These are phyloP conservation scores for Pseudopediastrum boryanum DNA, from an alignment of 139 green algal genomes.

Conservation along the genomic window DNA sequence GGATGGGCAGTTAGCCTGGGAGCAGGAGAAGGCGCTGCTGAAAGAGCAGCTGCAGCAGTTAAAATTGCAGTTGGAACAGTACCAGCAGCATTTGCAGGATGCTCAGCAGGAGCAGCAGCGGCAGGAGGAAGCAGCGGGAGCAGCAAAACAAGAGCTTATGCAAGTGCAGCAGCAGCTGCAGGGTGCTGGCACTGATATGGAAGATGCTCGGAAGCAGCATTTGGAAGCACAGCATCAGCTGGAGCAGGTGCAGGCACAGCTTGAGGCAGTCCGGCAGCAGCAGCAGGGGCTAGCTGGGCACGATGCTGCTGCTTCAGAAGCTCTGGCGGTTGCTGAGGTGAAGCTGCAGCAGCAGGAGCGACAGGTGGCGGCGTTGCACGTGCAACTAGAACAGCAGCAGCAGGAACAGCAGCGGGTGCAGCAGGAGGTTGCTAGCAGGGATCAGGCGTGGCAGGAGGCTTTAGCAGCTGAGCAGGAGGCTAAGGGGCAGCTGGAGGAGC, in stretches of 20 bases:
- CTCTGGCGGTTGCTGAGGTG: too few species aligned
- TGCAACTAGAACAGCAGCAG: slow-evolving; percentile 14
- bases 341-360: slow-evolving; percentile 23
- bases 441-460: background rate
- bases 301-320: too few species aligned
- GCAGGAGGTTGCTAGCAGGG: background rate
- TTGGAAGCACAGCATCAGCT: slow-evolving; percentile 31
- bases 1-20: background rate
- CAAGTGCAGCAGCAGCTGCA: slow-evolving; percentile 29
- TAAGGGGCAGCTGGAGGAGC: slow-evolving; percentile 3
- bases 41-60: slow-evolving; percentile 1
- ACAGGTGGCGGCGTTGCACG: background rate
- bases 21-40: slow-evolving; percentile 3
- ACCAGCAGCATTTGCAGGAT: background rate
- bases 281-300: background rate
- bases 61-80: background rate
- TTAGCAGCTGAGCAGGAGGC: background rate
- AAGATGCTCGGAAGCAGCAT: slow-evolving; percentile 20
- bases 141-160: background rate
- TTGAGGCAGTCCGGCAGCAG: slow-evolving; percentile 24
- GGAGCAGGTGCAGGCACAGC: slow-evolving; percentile 12
- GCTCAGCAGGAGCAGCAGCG: background rate
- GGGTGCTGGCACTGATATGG: too few species aligned
- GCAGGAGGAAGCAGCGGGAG: background rate
- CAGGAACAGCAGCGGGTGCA: background rate